Evolutionary conservation across 441 rosid genomes (phyloP), one percentile per base, ranked within the genome.

Genomic region (Metrosideros polymorpha): DNA sequence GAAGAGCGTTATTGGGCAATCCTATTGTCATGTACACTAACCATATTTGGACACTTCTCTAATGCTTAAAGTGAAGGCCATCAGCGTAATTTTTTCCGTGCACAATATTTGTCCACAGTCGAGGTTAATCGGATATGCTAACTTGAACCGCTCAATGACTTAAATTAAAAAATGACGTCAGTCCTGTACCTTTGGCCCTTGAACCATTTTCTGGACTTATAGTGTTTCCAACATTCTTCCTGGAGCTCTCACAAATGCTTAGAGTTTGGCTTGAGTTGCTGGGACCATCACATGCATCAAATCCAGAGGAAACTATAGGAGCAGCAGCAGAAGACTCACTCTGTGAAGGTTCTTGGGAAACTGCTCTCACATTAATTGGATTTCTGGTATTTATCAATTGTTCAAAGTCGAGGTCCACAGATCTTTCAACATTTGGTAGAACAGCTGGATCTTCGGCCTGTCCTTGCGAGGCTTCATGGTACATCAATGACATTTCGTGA

Each of bases 271-370:
- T 88, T 32, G 97, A 95, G 91, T 89, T 91, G 91, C 92, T 91
- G 22, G 94, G 95, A 77, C 93, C 95, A 86, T 94, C 98, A 87
- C 91, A 93, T 17, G 87, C 90, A 85, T 94, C 96, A 75, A 93
- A 90, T 85, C 93, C 92, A 84, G 94, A 90, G 88, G 97, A 94
- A 88, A 92, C n/a, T 59, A 93, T 91, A 15, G 94, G 95, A 76
- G 96, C 94, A 88, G 92, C 96, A 56, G 96, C 95, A 12, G 97
- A 95, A 85, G 98, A 95, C 90, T 92, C 96, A 59, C 94, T 92
- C 79, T 87, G 96, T n/a, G 98, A 95, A 82, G 93, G 91, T 91
- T 95, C 96, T 71, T 88, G 86, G 85, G 96, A 95, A 87, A 90
- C 82, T 57, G 91, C 84, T 79, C 89, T 84, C 61, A 86, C 53